Conservation (phyloP, 495 filamentous ascomycete genomes). For the Hypomontagnella submonticulosa region DNA sequence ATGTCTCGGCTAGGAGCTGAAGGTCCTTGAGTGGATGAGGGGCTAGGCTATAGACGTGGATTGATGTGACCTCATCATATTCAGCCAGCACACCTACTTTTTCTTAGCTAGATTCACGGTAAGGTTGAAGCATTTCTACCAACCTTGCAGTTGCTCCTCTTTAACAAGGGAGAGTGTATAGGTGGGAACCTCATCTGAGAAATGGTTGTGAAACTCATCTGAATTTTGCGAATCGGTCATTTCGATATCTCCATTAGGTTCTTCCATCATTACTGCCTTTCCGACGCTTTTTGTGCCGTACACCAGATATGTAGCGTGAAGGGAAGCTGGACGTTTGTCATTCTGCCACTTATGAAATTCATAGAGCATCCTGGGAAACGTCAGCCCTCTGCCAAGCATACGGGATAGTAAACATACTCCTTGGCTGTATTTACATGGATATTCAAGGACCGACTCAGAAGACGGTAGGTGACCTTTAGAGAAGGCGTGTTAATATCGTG, state of each 20-base stretch:
- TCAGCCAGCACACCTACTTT: slow-evolving; percentile 70
- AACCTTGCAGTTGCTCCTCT: slow-evolving; percentile 85
- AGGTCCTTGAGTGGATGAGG: slow-evolving; percentile 78
- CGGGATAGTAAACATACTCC: slow-evolving; percentile 60
- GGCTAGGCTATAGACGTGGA: slow-evolving; percentile 90
- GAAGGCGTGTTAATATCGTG: slow-evolving; percentile 13
- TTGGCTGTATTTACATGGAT: slow-evolving; percentile 87
- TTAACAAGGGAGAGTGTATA: slow-evolving; percentile 75
- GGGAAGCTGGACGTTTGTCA: slow-evolving; percentile 72
- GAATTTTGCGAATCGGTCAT: slow-evolving; percentile 69
- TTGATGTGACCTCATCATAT: slow-evolving; percentile 75
- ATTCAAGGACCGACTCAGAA: slow-evolving; percentile 79
- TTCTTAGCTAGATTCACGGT: slow-evolving; percentile 24
- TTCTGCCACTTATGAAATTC: slow-evolving; percentile 88
- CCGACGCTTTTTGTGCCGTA: slow-evolving; percentile 64
- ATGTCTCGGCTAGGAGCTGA: slow-evolving; percentile 75
- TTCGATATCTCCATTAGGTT: slow-evolving; percentile 72
- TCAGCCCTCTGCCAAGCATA: slow-evolving; percentile 9
- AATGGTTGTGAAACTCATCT: slow-evolving; percentile 33
- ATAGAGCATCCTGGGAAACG: slow-evolving; percentile 77
- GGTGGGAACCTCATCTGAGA: slow-evolving; percentile 56
- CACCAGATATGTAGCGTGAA: slow-evolving; percentile 90
- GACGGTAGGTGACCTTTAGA: slow-evolving; percentile 82
- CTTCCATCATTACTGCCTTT: slow-evolving; percentile 37
- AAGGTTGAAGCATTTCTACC: slow-evolving; percentile 30